Conservation (phyloP, 2,329 filamentous ascomycete species). For the Apiospora aurea region DNA sequence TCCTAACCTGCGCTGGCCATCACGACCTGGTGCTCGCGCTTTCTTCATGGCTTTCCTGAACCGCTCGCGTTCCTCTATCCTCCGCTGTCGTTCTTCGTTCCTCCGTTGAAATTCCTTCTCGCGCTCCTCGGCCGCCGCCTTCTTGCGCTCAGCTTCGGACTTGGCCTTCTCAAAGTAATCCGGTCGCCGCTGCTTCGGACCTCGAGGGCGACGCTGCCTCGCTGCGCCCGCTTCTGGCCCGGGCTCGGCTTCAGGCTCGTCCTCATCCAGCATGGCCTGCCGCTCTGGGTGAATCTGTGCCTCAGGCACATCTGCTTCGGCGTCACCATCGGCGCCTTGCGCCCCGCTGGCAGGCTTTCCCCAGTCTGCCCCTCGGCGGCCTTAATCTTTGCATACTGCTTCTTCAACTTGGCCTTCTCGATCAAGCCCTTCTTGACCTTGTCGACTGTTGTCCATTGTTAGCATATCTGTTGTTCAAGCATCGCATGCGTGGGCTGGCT, state of each 20-base stretch:
- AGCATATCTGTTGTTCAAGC: neutral
- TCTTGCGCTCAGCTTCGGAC: constrained; percentile 52
- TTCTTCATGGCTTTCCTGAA: constrained; percentile 75
- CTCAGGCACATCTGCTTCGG: constrained; percentile 22
- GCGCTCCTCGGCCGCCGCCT: constrained; percentile 51
- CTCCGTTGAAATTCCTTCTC: constrained; percentile 51
- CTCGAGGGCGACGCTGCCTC: constrained; percentile 34
- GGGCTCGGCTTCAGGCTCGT: constrained; percentile 33
- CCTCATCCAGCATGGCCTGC: constrained; percentile 46
- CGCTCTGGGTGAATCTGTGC: constrained; percentile 49
- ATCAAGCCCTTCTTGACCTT: constrained; percentile 92
- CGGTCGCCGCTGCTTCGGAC: constrained; percentile 43
- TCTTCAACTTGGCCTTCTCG: constrained; percentile 91
- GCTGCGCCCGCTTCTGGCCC: constrained; percentile 25
- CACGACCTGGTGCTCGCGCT: constrained; percentile 71
- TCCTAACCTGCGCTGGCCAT: constrained; percentile 81
- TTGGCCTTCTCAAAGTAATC: constrained; percentile 73
- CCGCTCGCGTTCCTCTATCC: constrained; percentile 68
- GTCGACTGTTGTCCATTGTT: constrained; percentile 61
- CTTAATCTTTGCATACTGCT: constrained; percentile 89
- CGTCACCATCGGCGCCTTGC: constrained; percentile 30
- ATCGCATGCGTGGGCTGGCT: neutral
- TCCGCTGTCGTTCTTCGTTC: constrained; percentile 70
- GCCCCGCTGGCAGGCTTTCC: constrained; percentile 28
- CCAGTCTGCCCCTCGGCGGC: constrained; percentile 49